Evolutionary conservation across 345 rosid species (phyloP).

Genomic region (Salix purpurea): DNA sequence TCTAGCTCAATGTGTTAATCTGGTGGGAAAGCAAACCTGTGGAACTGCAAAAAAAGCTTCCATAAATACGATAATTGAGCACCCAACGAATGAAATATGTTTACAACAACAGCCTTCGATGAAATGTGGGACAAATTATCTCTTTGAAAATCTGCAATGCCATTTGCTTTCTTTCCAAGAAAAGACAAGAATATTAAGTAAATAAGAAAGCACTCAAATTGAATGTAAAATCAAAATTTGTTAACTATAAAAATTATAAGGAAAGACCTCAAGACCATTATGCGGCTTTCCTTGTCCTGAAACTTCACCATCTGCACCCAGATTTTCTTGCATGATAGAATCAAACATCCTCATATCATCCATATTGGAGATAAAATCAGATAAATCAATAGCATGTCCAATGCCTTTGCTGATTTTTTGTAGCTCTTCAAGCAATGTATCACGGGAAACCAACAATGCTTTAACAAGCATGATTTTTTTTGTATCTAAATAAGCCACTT

Average conservation of each 20-base stretch:
- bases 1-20: neutral
- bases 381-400: conserved; percentile 45
- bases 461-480: conserved; percentile 51
- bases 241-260: conserved; percentile 30
- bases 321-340: conserved; percentile 34
- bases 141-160: conserved; percentile 32
- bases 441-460: conserved; percentile 65
- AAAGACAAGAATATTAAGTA: conserved; percentile 17
- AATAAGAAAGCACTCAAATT: conserved; percentile 10
- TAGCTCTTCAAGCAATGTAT: conserved; percentile 57
- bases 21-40: conserved; percentile 52
- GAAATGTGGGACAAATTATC: conserved; percentile 41
- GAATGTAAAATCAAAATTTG: conserved; percentile 7
- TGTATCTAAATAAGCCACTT: conserved; percentile 38
- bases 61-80: conserved; percentile 66
- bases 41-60: conserved; percentile 73
- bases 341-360: conserved; percentile 40
- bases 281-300: conserved; percentile 59
- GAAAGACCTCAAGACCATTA: conserved; percentile 74
- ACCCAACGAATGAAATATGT: conserved; percentile 54
- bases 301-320: conserved; percentile 33
- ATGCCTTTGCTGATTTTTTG: conserved; percentile 58
- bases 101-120: conserved; percentile 46
- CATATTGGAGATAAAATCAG: conserved; percentile 49
- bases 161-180: conserved; percentile 46